phyloP scores from a whole-genome alignment of 169 alveolate genomes.

The Plasmodium sp. region DNA sequence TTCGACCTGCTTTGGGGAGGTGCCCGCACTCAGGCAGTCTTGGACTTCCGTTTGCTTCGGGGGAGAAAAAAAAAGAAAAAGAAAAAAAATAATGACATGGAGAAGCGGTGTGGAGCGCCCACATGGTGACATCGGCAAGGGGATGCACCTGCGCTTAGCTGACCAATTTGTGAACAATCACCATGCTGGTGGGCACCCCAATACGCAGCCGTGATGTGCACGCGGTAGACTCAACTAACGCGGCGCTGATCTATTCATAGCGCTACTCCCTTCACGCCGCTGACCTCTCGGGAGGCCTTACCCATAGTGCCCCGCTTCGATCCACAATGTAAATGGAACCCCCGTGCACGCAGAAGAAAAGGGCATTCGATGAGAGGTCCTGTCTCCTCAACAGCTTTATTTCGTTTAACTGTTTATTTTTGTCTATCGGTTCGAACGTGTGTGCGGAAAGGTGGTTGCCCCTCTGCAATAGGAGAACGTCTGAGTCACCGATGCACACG shows the following conservation, averaged over 20 bases:
- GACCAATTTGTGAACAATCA: neutral
- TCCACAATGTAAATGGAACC: slow-evolving; percentile 38
- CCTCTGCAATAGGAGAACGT: slow-evolving; percentile 39
- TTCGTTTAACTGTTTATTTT: slow-evolving; percentile 26
- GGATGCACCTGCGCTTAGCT: neutral
- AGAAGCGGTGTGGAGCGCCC: neutral
- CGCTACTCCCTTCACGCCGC: neutral
- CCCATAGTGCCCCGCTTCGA: slow-evolving; percentile 34
- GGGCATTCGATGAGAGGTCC: neutral
- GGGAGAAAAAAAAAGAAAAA: neutral
- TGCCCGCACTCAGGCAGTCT: neutral
- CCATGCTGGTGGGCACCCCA: neutral
- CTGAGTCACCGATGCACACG: slow-evolving; percentile 10
- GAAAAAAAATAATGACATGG: neutral
- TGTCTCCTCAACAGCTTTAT: slow-evolving; percentile 27
- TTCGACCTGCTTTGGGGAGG: neutral
- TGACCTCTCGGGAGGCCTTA: neutral
- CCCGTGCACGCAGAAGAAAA: slow-evolving; percentile 22
- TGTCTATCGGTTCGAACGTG: neutral
- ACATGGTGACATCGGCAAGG: neutral
- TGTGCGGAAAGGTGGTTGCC: neutral
- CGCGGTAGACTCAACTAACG: neutral
- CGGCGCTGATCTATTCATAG: neutral
- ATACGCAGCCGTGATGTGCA: neutral
- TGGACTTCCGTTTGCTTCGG: neutral